Evolutionary conservation across 2,329 filamentous ascomycete species (phyloP).

Genomic region (Claviceps sp.): DNA sequence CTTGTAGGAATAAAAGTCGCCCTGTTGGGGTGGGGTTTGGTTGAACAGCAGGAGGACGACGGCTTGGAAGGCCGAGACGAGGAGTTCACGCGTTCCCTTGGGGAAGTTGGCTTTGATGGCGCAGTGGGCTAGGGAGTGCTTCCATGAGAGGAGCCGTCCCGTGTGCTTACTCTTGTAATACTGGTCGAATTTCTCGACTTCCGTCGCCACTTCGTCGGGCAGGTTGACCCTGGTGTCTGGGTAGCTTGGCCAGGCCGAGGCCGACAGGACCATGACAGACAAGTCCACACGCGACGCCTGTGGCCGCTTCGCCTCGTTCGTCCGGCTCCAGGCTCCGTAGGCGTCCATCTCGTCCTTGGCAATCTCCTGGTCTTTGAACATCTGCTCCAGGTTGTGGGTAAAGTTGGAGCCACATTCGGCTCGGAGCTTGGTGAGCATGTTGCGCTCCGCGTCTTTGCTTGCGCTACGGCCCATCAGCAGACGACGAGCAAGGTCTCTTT

Average conservation of each 20-base stretch:
- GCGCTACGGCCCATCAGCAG: conserved; percentile 86
- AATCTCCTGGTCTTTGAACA: conserved; percentile 98
- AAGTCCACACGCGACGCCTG: conserved; percentile 44
- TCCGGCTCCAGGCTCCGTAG: conserved; percentile 58
- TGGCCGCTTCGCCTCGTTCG: conserved; percentile 23
- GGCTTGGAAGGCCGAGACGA: conserved; percentile 86
- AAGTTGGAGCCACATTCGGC: conserved; percentile 88
- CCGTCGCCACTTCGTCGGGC: conserved; percentile 59
- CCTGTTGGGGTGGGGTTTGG: conserved; percentile 41
- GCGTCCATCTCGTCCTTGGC: conserved; percentile 85
- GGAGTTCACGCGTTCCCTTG: conserved; percentile 71
- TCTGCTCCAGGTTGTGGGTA: conserved; percentile 93
- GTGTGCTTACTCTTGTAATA: conserved; percentile 87
- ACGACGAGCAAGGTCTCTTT: conserved; percentile 83
- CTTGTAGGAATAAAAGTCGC: conserved; percentile 56
- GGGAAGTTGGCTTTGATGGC: conserved; percentile 70
- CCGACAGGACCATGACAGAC: conserved; percentile 79
- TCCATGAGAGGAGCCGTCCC: conserved; percentile 78
- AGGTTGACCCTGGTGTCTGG: conserved; percentile 60
- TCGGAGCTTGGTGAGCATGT: conserved; percentile 85
- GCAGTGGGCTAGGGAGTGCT: conserved; percentile 84
- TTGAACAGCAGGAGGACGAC: conserved; percentile 89
- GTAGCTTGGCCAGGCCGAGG: conserved; percentile 87
- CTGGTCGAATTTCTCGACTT: conserved; percentile 66
- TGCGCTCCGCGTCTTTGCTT: conserved; percentile 87